Evolutionary conservation across 306 rosid genomes (phyloP).

Genomic region (Prinsepia uniflora): DNA sequence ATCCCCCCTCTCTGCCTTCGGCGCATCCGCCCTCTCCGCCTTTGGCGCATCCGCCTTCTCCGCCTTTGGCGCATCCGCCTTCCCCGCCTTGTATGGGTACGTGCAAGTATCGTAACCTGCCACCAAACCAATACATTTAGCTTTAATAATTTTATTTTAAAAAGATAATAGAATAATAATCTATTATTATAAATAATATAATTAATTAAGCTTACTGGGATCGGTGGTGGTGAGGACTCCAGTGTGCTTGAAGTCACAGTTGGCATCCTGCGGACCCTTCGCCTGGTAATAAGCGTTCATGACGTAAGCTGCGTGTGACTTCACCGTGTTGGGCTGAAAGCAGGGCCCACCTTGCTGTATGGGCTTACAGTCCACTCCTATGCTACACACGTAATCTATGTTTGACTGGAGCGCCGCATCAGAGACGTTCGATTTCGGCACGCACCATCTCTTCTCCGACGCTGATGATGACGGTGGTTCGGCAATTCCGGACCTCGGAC

Average conservation of each 20-base stretch:
- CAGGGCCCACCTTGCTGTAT: conserved; percentile 46
- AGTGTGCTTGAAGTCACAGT: conserved; percentile 57
- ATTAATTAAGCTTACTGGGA: conserved; percentile 50
- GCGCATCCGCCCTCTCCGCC: too few species aligned
- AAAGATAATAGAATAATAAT: neutral
- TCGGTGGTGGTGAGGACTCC: conserved; percentile 49
- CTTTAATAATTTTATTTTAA: too few species aligned
- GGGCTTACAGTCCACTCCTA: conserved; percentile 44
- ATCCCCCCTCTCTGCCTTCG: too few species aligned
- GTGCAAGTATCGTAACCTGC: conserved; percentile 59
- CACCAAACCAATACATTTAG: neutral
- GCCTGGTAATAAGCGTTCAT: conserved; percentile 55
- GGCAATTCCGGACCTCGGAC: neutral
- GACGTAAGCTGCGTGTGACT: conserved; percentile 53
- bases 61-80: too few species aligned
- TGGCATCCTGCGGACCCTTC: conserved; percentile 39
- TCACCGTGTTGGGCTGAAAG: conserved; percentile 41
- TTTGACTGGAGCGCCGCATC: conserved; percentile 44
- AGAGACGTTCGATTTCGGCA: conserved; percentile 27
- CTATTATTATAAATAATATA: too few species aligned
- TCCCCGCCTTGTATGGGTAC: conserved; percentile 28
- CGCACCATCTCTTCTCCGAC: conserved; percentile 38
- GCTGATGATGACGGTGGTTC: conserved; percentile 15
- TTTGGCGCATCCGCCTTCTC: too few species aligned
- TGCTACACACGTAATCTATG: conserved; percentile 48